Evolutionary conservation across 495 filamentous ascomycete genomes (phyloP).

Genomic region (Aspergillus asperescens): DNA sequence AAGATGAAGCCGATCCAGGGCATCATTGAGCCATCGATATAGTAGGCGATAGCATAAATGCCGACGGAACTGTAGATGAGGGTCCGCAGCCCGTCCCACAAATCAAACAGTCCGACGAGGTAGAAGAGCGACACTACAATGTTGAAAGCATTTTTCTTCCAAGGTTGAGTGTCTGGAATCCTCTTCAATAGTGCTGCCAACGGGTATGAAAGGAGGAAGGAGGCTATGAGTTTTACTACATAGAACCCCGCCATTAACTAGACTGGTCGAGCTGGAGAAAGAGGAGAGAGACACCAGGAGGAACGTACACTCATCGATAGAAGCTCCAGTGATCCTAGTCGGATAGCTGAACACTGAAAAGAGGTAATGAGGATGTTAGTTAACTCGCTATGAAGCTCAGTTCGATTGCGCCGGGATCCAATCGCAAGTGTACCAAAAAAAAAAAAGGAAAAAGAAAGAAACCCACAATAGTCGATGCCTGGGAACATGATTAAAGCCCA

Average conservation of each 20-base stretch:
- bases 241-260: slow-evolving; percentile 11
- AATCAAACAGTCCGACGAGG: slow-evolving; percentile 86
- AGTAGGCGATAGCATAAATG: slow-evolving; percentile 78
- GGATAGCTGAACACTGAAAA: slow-evolving; percentile 68
- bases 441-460: slow-evolving; percentile 6
- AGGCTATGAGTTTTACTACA: slow-evolving; percentile 86
- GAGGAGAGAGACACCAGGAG: not conserved
- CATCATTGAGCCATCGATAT: slow-evolving; percentile 89
- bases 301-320: slow-evolving; percentile 76
- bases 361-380: not conserved
- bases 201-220: slow-evolving; percentile 90
- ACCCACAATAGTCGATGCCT: slow-evolving; percentile 75
- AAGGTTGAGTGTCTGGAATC: slow-evolving; percentile 77
- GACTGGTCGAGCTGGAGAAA: not conserved
- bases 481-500: slow-evolving; percentile 61
- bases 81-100: slow-evolving; percentile 82
- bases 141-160: slow-evolving; percentile 85
- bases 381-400: not conserved
- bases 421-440: slow-evolving; percentile 14
- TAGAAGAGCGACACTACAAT: slow-evolving; percentile 81
- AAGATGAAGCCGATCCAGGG: slow-evolving; percentile 96
- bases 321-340: slow-evolving; percentile 62
- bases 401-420: not conserved
- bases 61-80: slow-evolving; percentile 71
- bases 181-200: slow-evolving; percentile 85